Conservation (phyloP, 768 basidiomycete genomes). For the Hemileccinum rubropunctum region DNA sequence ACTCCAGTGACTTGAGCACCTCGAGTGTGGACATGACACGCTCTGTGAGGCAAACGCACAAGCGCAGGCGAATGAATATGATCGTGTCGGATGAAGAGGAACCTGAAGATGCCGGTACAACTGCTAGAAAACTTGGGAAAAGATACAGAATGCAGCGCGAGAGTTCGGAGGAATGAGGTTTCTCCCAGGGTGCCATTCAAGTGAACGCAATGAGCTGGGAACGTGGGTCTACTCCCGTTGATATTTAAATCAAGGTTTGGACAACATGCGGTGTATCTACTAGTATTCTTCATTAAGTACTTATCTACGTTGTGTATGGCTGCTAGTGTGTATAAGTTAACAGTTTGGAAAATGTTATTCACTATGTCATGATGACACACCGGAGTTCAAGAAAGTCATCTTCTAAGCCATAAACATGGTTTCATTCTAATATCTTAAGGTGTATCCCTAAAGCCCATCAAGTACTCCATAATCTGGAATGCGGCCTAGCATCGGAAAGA, state of each 20-base stretch:
- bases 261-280: no score
- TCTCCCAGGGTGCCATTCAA: no score
- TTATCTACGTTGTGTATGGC: no score
- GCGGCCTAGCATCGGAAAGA: slow-evolving; percentile 43
- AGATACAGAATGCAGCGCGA: slow-evolving; percentile 4
- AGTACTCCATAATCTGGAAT: slow-evolving; percentile 65
- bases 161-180: neutral
- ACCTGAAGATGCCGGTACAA: neutral
- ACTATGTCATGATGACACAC: no score
- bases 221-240: no score
- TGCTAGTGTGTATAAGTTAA: no score
- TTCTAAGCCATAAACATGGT: no score
- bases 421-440: slow-evolving; percentile 33
- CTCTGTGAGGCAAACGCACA: neutral
- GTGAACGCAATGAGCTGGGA: no score
- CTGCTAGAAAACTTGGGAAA: neutral
- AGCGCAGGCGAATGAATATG: slow-evolving; percentile 1
- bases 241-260: no score
- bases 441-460: slow-evolving; percentile 59
- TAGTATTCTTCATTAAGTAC: no score
- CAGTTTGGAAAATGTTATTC: no score
- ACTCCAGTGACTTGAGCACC: neutral
- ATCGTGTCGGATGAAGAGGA: slow-evolving; percentile 8
- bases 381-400: no score
- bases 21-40: neutral